Conservation (phyloP, 208 protist species). For the Phytomonas francai region DNA sequence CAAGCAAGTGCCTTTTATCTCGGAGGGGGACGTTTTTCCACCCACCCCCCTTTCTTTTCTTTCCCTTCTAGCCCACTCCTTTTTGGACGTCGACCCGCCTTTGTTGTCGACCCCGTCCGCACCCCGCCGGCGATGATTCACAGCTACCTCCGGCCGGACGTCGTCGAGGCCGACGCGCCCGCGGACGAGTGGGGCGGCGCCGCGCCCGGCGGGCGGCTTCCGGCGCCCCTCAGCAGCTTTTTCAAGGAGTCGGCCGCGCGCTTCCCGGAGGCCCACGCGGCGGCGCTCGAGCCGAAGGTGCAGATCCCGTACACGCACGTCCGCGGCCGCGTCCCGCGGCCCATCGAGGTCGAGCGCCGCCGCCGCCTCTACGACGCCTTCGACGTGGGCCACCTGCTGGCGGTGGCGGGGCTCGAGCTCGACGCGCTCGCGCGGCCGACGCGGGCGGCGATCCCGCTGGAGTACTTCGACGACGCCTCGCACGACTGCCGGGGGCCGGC, state of each 20-base stretch:
- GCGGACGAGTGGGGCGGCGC: neutral
- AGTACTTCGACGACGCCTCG: slow-evolving; percentile 94
- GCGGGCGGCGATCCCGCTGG: slow-evolving; percentile 78
- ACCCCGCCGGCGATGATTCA: too few species aligned
- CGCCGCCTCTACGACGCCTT: slow-evolving; percentile 88
- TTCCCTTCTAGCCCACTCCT: too few species aligned
- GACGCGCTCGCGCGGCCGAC: slow-evolving; percentile 49
- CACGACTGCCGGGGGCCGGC: slow-evolving; percentile 88
- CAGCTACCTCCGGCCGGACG: slow-evolving; percentile 44
- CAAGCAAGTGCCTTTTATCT: neutral
- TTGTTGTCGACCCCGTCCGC: too few species aligned
- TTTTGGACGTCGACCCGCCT: too few species aligned
- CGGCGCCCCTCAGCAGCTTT: slow-evolving; percentile 52
- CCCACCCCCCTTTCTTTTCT: too few species aligned
- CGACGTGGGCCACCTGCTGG: slow-evolving; percentile 69
- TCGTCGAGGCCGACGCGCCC: neutral
- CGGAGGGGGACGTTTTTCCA: neutral
- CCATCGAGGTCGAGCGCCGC: slow-evolving; percentile 93
- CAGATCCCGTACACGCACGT: slow-evolving; percentile 89
- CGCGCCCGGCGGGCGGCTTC: neutral
- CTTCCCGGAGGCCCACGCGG: slow-evolving; percentile 66
- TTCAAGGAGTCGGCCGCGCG: slow-evolving; percentile 73
- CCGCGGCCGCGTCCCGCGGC: slow-evolving; percentile 85
- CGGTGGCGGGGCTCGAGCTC: slow-evolving; percentile 60
- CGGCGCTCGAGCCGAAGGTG: slow-evolving; percentile 94